Percentiles rank a stretch among this genome's conserved stretches.
Conservation (phyloP, 148 eudicot species). For the Polygonum maritimum region DNA sequence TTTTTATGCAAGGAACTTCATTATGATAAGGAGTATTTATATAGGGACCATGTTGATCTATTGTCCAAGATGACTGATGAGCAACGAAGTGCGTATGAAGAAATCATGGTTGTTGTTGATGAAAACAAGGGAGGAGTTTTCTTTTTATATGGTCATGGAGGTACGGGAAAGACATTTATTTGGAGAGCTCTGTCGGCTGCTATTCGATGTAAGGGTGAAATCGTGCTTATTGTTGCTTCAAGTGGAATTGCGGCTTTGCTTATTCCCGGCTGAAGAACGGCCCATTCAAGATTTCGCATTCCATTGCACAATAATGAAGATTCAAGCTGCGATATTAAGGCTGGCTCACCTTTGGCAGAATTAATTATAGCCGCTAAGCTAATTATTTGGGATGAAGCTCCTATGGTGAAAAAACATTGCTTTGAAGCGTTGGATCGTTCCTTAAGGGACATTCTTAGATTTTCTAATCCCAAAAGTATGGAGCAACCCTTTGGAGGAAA, state of each 20-base stretch:
- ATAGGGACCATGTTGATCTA: background rate
- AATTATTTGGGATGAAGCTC: background rate
- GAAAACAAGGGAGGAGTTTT: too few species aligned
- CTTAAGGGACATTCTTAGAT: background rate
- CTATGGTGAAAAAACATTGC: background rate
- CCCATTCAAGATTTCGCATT: background rate
- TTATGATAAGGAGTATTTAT: background rate
- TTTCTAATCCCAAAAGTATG: background rate
- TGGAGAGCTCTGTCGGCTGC: background rate
- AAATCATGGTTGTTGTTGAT: background rate
- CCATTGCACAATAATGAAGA: background rate
- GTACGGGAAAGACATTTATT: too few species aligned
- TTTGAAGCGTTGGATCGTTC: background rate
- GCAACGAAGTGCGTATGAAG: background rate
- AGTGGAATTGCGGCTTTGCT: background rate
- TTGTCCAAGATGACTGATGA: background rate
- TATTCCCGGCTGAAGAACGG: background rate
- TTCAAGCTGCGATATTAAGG: background rate
- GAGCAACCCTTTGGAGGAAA: background rate
- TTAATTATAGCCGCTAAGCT: background rate
- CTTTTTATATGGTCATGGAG: too few species aligned
- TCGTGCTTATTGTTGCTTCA: background rate
- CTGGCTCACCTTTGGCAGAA: background rate
- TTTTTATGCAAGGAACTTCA: background rate
- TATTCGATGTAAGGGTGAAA: background rate